Conservation (phyloP, 2,329 filamentous ascomycete species). For the Celoporthe dispersa region DNA sequence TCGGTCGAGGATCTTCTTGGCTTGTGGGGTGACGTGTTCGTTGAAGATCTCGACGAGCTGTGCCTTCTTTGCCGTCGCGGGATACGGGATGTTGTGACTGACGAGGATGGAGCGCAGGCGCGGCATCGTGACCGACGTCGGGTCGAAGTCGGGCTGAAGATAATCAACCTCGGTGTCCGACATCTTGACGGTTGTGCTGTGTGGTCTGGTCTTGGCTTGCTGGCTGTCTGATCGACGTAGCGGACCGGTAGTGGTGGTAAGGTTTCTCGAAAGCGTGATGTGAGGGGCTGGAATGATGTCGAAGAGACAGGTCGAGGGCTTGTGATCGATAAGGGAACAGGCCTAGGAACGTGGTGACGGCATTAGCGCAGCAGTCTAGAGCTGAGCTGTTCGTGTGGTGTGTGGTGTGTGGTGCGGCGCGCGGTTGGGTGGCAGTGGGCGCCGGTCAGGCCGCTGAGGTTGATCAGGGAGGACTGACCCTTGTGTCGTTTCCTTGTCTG, state of each 20-base stretch:
- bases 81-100: constrained; percentile 83
- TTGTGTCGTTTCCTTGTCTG: background rate
- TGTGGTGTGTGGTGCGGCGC: background rate
- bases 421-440: too few species aligned
- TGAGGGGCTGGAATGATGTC: background rate
- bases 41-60: constrained; percentile 86
- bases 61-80: constrained; percentile 87
- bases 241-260: background rate
- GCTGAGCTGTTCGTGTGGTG: background rate
- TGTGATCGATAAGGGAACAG: background rate
- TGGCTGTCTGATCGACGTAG: background rate
- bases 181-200: constrained; percentile 47
- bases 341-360: constrained; percentile 16
- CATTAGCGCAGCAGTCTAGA: constrained; percentile 5
- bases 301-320: background rate
- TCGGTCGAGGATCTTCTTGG: constrained; percentile 74
- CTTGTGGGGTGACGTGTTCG: constrained; percentile 76
- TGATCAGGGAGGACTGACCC: background rate
- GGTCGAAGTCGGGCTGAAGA: constrained; percentile 84
- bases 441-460: background rate
- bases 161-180: constrained; percentile 77
- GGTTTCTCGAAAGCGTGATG: background rate
- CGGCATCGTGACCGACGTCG: constrained; percentile 81
- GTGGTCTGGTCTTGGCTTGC: background rate
- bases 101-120: constrained; percentile 90